Percentiles rank a stretch among this genome's conserved stretches.
phyloP scores from a whole-genome alignment of 1,284 basidiomycete species.

The Exobasidium cylindrosporum region DNA sequence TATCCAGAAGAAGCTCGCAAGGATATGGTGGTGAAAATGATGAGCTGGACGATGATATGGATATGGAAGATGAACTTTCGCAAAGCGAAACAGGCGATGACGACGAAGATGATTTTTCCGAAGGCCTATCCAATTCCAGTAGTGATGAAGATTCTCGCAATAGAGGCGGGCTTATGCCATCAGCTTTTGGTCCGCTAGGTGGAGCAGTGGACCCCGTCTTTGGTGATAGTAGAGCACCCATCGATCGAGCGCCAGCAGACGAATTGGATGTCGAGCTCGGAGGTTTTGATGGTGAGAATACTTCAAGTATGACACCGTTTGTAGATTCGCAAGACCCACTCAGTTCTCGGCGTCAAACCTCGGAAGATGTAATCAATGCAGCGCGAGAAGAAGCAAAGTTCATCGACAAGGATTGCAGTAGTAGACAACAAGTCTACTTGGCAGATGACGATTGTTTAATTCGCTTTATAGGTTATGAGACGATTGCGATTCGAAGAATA shows the following conservation, averaged over 20 bases:
- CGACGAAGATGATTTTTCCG: constrained; percentile 13
- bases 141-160: constrained; percentile 38
- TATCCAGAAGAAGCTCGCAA: constrained; percentile 20
- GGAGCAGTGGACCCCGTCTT: constrained; percentile 49
- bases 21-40: constrained; percentile 39
- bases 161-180: constrained; percentile 42
- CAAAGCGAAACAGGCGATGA: constrained; percentile 17
- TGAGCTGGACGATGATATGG: constrained; percentile 31
- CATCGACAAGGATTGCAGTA: constrained; percentile 45
- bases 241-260: constrained; percentile 41
- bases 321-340: constrained; percentile 23
- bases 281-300: constrained; percentile 13
- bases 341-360: constrained; percentile 11
- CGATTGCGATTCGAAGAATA: constrained; percentile 65
- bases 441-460: constrained; percentile 87
- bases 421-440: constrained; percentile 77
- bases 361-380: constrained; percentile 5
- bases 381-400: constrained; percentile 30
- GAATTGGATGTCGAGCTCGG: constrained; percentile 44
- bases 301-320: constrained; percentile 5
- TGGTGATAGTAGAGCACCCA: constrained; percentile 40
- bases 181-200: constrained; percentile 45
- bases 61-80: constrained; percentile 18
- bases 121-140: constrained; percentile 23
- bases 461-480: constrained; percentile 84